Evolutionary conservation across 2,329 filamentous ascomycete genomes (phyloP).

Genomic region (Ophidiomyces ophidiicola): DNA sequence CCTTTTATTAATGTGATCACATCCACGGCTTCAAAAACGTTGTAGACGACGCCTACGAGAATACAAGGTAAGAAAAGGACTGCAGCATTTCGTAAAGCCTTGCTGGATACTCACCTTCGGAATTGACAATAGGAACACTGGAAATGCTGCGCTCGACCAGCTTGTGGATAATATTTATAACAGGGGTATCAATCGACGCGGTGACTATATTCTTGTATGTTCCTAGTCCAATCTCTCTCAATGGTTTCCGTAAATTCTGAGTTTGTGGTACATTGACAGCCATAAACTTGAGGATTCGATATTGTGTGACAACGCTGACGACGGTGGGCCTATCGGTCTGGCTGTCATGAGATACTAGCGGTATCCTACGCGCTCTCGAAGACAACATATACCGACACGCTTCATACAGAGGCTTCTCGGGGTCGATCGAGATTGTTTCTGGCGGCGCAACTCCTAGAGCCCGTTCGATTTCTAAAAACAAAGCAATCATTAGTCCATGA

Average conservation of each 20-base stretch:
- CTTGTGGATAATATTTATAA: slow-evolving; percentile 86
- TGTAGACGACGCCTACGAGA: slow-evolving; percentile 56
- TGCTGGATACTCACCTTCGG: slow-evolving; percentile 34
- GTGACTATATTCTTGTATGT: slow-evolving; percentile 73
- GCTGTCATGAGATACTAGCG: slow-evolving; percentile 83
- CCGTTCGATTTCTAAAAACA: slow-evolving; percentile 69
- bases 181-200: slow-evolving; percentile 75
- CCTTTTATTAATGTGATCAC: slow-evolving; percentile 94
- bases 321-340: slow-evolving; percentile 88
- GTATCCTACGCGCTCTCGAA: slow-evolving; percentile 84
- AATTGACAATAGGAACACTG: slow-evolving; percentile 83
- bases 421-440: slow-evolving; percentile 92
- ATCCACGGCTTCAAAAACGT: slow-evolving; percentile 95
- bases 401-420: slow-evolving; percentile 81
- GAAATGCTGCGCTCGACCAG: slow-evolving; percentile 91
- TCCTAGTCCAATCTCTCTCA: slow-evolving; percentile 72
- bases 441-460: slow-evolving; percentile 82
- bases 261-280: slow-evolving; percentile 89
- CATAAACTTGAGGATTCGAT: slow-evolving; percentile 96
- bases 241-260: slow-evolving; percentile 72
- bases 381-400: slow-evolving; percentile 89
- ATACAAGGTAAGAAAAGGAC: not conserved
- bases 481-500: slow-evolving; percentile 11
- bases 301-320: slow-evolving; percentile 94
- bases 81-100: not conserved